Conservation (phyloP, 768 basidiomycete species). For the Chlorophyllum brunneum region DNA sequence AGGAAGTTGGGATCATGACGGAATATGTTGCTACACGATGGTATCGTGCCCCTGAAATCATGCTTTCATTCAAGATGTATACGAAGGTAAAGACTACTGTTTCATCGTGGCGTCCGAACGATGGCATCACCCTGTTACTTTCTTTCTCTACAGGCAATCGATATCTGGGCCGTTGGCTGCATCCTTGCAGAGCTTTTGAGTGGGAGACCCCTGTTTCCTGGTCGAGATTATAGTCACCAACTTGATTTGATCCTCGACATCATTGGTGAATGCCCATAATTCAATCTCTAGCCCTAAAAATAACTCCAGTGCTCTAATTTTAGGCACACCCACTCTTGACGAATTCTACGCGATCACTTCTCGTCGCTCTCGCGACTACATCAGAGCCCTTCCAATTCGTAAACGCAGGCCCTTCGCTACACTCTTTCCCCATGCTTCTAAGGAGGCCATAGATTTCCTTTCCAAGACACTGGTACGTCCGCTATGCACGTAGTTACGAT, state of each 20-base stretch:
- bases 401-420: conserved; percentile 67
- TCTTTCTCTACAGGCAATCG: too few species aligned
- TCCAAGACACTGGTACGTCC: conserved; percentile 59
- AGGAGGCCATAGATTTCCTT: conserved; percentile 70
- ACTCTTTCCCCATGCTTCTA: conserved; percentile 75
- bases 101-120: too few species aligned
- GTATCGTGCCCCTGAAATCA: conserved; percentile 94
- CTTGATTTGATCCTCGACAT: conserved; percentile 86
- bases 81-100: conserved; percentile 45
- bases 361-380: conserved; percentile 80
- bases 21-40: conserved; percentile 90
- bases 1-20: conserved; percentile 69
- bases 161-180: conserved; percentile 73
- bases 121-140: too few species aligned
- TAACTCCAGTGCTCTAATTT: conserved; percentile 12
- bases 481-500: conserved; percentile 16
- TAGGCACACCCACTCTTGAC: conserved; percentile 80
- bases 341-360: conserved; percentile 91
- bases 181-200: conserved; percentile 80
- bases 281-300: conserved; percentile 12
- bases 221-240: conserved; percentile 84
- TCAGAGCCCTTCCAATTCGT: conserved; percentile 80
- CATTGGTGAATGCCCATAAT: conserved; percentile 45
- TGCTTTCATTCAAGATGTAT: conserved; percentile 91
- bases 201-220: conserved; percentile 83